Evolutionary conservation across 31 red algal species (phyloP), one percentile per base, ranked within the genome.

Genomic region (Asparagopsis taxiformis): DNA sequence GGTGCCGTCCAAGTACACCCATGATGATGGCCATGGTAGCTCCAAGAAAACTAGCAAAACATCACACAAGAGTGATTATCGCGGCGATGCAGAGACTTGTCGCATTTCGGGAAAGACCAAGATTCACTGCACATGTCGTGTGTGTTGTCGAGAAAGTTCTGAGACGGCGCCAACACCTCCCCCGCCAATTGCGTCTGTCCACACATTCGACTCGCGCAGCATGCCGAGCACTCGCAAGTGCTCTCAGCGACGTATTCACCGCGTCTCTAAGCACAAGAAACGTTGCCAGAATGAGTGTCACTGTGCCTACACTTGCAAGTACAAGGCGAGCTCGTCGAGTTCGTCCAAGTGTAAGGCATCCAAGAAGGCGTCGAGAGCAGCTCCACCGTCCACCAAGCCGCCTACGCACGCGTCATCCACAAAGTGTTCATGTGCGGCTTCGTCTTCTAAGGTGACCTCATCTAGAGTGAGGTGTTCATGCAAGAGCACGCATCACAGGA

Each of bases 151-250:
- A 39, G 55, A n/a, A n/a, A n/a, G n/a, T n/a, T n/a, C n/a, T n/a
- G n/a, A n/a, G n/a, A n/a, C n/a, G n/a, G n/a, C n/a, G n/a, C n/a
- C 61, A 26, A 62, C 71, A 8, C 53, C 54, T 16, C 71, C 71
- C 3, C 71, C 71, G 16, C 71, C 71, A 2, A 56, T 75, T 50
- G 71, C 71, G 0, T 75, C 71, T 59, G 71, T 75, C 2, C 71
- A 75, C 36, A 51, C 35, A 36, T 75, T 58, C 15, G 71, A 75
- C 16, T 37, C 52, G 24, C 55, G 61, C 6, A 55, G 68, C 51
- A 24, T 55, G 17, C 71, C 71, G 1, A 16, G 6, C 0, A 16
- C 23, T 17, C 26, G 44, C 37, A 68, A 68, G 17, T 68, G 65
- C 44, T 52, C 50, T 41, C 11, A 51, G 46, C 50, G 53, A 30